A percentile compares a stretch with the other conserved stretches of the same genome.
These are phyloP conservation scores for Fusarium subglutinans DNA, from an alignment of 2,329 filamentous ascomycete genomes.

Conservation along the genomic window DNA sequence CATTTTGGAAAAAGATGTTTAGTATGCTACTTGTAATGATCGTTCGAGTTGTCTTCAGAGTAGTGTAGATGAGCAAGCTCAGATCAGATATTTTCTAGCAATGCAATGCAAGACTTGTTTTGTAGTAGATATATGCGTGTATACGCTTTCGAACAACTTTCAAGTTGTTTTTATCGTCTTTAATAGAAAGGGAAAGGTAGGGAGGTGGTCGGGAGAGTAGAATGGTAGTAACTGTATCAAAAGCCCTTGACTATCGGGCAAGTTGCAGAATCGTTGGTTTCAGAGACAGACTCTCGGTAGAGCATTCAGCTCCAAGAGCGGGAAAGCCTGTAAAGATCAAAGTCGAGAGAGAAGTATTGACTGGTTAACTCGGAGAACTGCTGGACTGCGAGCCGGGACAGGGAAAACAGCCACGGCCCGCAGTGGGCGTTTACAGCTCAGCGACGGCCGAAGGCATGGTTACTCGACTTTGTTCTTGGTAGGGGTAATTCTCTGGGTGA, in stretches of 20 bases:
- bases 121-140: not conserved
- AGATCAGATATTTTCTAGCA: not conserved
- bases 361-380: conserved; percentile 79
- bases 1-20: conserved; percentile 49
- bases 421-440: conserved; percentile 93
- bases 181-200: not conserved
- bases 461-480: conserved; percentile 74
- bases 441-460: conserved; percentile 79
- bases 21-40: not conserved
- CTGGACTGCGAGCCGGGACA: conserved; percentile 78
- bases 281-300: conserved; percentile 52
- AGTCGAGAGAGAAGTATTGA: conserved; percentile 65
- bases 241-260: conserved; percentile 45
- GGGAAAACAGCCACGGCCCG: conserved; percentile 64
- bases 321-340: conserved; percentile 71
- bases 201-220: not conserved
- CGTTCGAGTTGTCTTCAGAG: not conserved
- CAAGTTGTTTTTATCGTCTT: conserved; percentile 2
- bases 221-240: conserved; percentile 21
- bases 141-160: not conserved
- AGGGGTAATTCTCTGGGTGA: conserved; percentile 48
- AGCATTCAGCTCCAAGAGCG: conserved; percentile 53
- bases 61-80: conserved; percentile 1
- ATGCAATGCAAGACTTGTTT: not conserved
- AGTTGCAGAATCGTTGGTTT: conserved; percentile 46